Percentiles rank a stretch among this genome's conserved stretches.
Conservation (phyloP, 768 basidiomycete species). For the Pisolithus albus region DNA sequence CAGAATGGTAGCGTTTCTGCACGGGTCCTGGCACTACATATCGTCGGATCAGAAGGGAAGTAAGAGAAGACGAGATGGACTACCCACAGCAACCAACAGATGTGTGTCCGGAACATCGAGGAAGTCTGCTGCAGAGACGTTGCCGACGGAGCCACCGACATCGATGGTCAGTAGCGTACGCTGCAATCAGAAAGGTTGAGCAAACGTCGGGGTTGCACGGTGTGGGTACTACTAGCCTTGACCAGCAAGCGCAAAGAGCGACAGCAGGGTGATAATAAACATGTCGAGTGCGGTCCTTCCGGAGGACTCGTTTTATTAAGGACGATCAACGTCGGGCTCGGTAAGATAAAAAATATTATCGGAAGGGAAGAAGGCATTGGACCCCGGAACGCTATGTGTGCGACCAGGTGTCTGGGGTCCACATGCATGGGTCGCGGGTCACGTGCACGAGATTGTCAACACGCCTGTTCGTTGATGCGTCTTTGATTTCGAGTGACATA, state of each 20-base stretch:
- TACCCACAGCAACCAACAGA: constrained; percentile 25
- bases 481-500: background rate
- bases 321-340: too few relatives aligned
- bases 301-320: constrained; percentile 17
- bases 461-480: background rate
- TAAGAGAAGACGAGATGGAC: background rate
- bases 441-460: background rate
- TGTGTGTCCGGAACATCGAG: constrained; percentile 32
- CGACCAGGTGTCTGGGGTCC: background rate
- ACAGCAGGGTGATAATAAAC: constrained; percentile 22
- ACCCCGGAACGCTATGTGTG: background rate
- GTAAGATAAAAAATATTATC: too few relatives aligned
- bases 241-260: constrained; percentile 42
- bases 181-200: constrained; percentile 13
- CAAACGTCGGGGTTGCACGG: too few relatives aligned
- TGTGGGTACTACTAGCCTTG: constrained; percentile 41
- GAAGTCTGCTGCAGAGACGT: constrained; percentile 38
- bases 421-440: background rate
- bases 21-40: constrained; percentile 22
- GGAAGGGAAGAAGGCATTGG: background rate
- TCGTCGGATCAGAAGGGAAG: constrained; percentile 8
- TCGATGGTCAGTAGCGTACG: constrained; percentile 45
- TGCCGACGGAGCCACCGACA: constrained; percentile 31
- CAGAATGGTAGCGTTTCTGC: constrained; percentile 17
- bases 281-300: constrained; percentile 28